Evolutionary conservation across 2,329 filamentous ascomycete genomes (phyloP).

Genomic region (Neocucurbitaria cava): DNA sequence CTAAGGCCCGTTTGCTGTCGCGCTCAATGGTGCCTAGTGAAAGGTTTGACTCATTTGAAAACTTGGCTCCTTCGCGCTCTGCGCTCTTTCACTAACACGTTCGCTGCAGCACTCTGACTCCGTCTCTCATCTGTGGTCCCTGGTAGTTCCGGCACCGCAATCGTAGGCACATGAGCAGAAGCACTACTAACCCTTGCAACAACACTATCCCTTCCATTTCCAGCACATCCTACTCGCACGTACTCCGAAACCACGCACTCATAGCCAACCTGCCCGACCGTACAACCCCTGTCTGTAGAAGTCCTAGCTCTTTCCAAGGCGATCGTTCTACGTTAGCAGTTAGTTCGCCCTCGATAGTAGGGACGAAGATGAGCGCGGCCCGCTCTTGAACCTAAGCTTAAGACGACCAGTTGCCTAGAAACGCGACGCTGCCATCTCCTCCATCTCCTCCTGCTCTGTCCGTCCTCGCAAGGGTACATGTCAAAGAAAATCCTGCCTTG

Average conservation of each 20-base stretch:
- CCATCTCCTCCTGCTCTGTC: constrained; percentile 44
- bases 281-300: constrained; percentile 30
- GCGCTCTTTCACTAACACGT: no score
- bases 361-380: constrained; percentile 45
- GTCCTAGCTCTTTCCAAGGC: constrained; percentile 20
- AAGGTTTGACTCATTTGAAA: no score
- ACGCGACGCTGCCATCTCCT: constrained; percentile 46
- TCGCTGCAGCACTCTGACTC: no score
- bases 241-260: constrained; percentile 23
- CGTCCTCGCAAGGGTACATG: constrained; percentile 51
- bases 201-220: constrained; percentile 6
- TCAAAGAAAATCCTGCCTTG: constrained; percentile 52
- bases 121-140: no score
- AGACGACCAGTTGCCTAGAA: constrained; percentile 50
- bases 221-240: constrained; percentile 22
- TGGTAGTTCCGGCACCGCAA: constrained; percentile 29
- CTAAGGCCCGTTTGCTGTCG: no score
- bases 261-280: constrained; percentile 23
- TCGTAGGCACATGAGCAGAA: constrained; percentile 32
- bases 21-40: no score
- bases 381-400: constrained; percentile 46
- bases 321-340: constrained; percentile 27
- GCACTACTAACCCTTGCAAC: constrained; percentile 34
- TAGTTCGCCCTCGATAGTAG: constrained; percentile 48
- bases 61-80: no score